Percentiles rank a stretch among this genome's conserved stretches.
These are phyloP conservation scores for Jaminaea rosea DNA, from an alignment of 1,284 basidiomycete genomes.

Conservation along the genomic window DNA sequence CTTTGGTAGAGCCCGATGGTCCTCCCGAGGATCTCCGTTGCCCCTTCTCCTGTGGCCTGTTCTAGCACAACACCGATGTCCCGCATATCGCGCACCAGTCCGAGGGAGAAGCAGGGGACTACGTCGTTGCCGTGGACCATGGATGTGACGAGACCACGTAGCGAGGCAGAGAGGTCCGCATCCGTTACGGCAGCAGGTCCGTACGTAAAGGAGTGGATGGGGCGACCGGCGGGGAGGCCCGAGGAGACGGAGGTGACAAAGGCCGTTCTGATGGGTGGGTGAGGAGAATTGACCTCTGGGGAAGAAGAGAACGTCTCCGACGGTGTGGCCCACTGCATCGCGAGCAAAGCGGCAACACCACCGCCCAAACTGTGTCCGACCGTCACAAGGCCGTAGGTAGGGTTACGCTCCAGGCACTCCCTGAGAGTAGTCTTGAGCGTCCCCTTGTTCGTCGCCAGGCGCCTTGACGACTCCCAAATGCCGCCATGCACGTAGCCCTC, in stretches of 20 bases:
- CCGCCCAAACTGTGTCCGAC: conserved; percentile 52
- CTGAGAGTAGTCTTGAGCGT: conserved; percentile 51
- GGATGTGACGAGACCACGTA: conserved; percentile 50
- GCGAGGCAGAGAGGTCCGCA: conserved; percentile 49
- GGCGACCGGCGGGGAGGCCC: conserved; percentile 51
- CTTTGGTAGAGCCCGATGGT: conserved; percentile 44
- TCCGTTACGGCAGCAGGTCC: conserved; percentile 38
- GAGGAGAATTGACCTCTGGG: too few species aligned
- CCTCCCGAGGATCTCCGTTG: conserved; percentile 52
- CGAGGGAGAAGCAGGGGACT: conserved; percentile 50
- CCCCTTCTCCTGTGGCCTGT: conserved; percentile 23
- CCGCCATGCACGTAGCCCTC: conserved; percentile 47
- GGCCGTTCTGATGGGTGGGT: conserved; percentile 48
- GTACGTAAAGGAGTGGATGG: conserved; percentile 51
- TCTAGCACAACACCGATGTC: conserved; percentile 47
- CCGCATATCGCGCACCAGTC: conserved; percentile 51
- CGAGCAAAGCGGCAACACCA: conserved; percentile 50
- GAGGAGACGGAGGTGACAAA: conserved; percentile 50
- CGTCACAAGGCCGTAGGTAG: conserved; percentile 51
- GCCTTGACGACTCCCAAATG: conserved; percentile 51
- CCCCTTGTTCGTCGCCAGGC: conserved; percentile 47
- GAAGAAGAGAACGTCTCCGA: conserved; percentile 1
- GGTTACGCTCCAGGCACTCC: conserved; percentile 48
- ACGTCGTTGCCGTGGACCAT: conserved; percentile 50
- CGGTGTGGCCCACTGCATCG: conserved; percentile 8